Evolutionary conservation across 352 stramenopile species (phyloP), one percentile per base, ranked within the genome.

Genomic region (Lagenidium sp.): DNA sequence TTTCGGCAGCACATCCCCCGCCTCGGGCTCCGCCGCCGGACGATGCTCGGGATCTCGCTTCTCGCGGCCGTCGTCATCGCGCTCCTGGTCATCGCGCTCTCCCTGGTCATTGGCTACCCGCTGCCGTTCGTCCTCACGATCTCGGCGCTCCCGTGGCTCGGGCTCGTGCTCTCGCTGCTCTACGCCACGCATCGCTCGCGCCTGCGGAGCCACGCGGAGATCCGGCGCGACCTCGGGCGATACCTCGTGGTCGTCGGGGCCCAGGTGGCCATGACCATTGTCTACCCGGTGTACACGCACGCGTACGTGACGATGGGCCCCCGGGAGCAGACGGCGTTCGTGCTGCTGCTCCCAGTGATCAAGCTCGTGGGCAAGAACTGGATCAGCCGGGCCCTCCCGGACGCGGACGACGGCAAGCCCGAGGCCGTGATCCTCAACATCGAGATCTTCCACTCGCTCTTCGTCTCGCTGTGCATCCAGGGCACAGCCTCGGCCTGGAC

Each of bases 341-440:
- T 70, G 3, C 4, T 70, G 30, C 23, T 75, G 4, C 45, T 75
- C 4, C 53, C 68, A 1, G 3, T 74, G 3, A 60, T 80, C 44
- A 71, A 81, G 36, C 51, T 76, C 16, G 37, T 32, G 7, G 40
- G 51, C 7, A 73, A 75, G 36, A 78, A 78, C 43, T 54, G 39
- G 47, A 65, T 60, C 13, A 37, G 38, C 12, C 25, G 29, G 20
- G 59, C 51, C 15, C 43, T 66, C 15, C 10, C 30, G 8, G 15
- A 46, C 6, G 4, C 56, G 8, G 47, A 60, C 18, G 67, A 79
- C 25, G 11, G 57, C 6, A 69, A 74, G 24, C 61, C 64, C 4
- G 53, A 77, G 46, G 47, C 55, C 1, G 52, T 74, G 0, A 74
- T 70, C 29, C 69, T 80, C 44, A 69, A 72, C 22, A 56, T 67